Conservation (phyloP, 352 stramenopile species). For the Phytophthora meadii region DNA sequence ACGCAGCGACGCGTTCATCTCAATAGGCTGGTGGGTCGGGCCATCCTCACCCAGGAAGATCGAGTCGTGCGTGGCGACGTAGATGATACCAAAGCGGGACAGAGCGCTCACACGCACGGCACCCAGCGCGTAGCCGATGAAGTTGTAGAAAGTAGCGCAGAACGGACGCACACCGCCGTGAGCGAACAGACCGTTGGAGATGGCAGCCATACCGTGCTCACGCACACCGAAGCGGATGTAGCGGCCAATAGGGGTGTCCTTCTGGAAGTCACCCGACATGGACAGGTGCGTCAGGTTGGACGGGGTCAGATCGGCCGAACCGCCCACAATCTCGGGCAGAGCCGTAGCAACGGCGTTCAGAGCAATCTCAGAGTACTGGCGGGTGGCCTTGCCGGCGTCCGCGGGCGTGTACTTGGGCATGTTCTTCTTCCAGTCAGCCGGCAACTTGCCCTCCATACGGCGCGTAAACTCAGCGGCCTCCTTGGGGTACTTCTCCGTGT, state of each 20-base stretch:
- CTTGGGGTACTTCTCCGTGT: conserved; percentile 91
- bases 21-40: conserved; percentile 99
- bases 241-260: conserved; percentile 93
- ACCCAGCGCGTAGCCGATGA: conserved; percentile 98
- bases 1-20: conserved; percentile 96
- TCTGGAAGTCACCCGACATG: conserved; percentile 97
- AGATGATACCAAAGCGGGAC: conserved; percentile 96
- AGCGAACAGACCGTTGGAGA: conserved; percentile 98
- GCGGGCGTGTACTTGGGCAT: conserved; percentile 92
- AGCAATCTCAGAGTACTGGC: conserved; percentile 95
- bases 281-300: conserved; percentile 98
- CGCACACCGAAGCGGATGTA: conserved; percentile 99
- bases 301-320: conserved; percentile 98
- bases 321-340: conserved; percentile 97
- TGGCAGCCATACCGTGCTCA: conserved; percentile 98
- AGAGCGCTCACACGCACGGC: conserved; percentile 95
- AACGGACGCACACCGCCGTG: conserved; percentile 98
- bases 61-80: conserved; percentile 99
- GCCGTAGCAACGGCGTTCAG: conserved; percentile 94
- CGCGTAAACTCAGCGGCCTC: conserved; percentile 95
- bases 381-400: conserved; percentile 94
- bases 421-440: conserved; percentile 90
- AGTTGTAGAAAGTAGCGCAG: conserved; percentile 99
- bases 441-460: conserved; percentile 93
- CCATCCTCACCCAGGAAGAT: conserved; percentile 99